Evolutionary conservation across 2,329 filamentous ascomycete genomes (phyloP).

Genomic region (Paraphoma chrysanthemicola): DNA sequence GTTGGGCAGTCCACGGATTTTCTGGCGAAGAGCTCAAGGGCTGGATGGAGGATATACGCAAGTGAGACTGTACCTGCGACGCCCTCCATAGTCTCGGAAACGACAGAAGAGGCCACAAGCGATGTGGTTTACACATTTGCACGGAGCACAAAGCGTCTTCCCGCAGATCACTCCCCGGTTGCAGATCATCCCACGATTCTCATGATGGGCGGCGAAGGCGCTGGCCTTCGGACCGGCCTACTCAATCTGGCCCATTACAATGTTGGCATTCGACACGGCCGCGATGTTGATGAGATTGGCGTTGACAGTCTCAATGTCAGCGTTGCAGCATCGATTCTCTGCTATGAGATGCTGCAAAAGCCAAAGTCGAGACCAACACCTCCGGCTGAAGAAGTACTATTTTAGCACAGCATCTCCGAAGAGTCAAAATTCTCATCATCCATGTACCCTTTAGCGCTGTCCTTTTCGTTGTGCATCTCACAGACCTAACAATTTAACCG

Average conservation of each 20-base stretch:
- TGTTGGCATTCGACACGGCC: slow-evolving; percentile 66
- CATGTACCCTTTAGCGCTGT: too few species aligned
- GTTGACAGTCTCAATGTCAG: slow-evolving; percentile 95
- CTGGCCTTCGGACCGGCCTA: slow-evolving; percentile 35
- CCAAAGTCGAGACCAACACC: slow-evolving; percentile 21
- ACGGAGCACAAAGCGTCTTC: slow-evolving; percentile 24
- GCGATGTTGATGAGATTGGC: slow-evolving; percentile 56
- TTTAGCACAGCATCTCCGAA: slow-evolving; percentile 17
- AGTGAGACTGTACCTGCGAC: slow-evolving; percentile 57
- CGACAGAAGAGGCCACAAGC: slow-evolving; percentile 27
- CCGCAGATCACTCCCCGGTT: slow-evolving; percentile 36
- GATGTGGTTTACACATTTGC: slow-evolving; percentile 34
- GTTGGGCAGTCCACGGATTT: slow-evolving; percentile 74
- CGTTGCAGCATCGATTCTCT: slow-evolving; percentile 81
- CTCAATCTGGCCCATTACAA: slow-evolving; percentile 67
- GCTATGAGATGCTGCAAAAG: slow-evolving; percentile 68
- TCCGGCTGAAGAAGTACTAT: slow-evolving; percentile 25
- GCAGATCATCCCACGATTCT: slow-evolving; percentile 71
- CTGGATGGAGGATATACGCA: slow-evolving; percentile 85
- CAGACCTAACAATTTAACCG: too few species aligned
- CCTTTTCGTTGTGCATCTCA: too few species aligned
- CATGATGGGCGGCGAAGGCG: slow-evolving; percentile 63
- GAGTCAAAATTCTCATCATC: too few species aligned
- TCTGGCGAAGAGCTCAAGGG: slow-evolving; percentile 68
- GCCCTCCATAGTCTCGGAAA: slow-evolving; percentile 1